Base-by-base conservation (phyloP, 1,284 basidiomycete genomes). In the Rhizopogon hawkerae region DNA sequence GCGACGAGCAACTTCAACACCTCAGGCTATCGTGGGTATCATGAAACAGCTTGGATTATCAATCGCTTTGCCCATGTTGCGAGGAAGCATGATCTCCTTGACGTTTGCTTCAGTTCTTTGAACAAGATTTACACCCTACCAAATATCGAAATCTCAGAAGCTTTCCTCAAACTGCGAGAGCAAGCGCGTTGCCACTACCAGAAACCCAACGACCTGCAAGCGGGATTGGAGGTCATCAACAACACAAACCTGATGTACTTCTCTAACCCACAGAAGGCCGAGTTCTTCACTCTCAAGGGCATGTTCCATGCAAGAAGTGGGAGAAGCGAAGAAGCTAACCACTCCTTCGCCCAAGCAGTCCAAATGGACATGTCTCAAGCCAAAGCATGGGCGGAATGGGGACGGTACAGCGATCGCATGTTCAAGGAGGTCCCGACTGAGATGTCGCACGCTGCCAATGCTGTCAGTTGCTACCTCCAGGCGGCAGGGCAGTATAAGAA, bases 41-140 rank as follows among this genome's bases (percentile, higher is more conserved):
- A 99, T 64, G 96, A 98, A 75, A 98, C 94, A 0, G 96, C 96
- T 3, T 99, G 96, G 97, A 98, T 98, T 67, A 98, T 98, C 75
- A 99, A 99, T 67, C 86, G 96, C 7, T 98, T 99, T 64, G 97
- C 97, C n/a, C 96, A 98, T 65, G 93, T 98, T 48, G 95, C 97
- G 23, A 79, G 96, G 52, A 97, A 98, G 70, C 96, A 99, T 63
- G 90, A 95, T 55, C 77, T 99, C 8, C 78, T 94, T 46, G 95
- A 98, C 47, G 95, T 97, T 47, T 99, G 97, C 72, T 93, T 93
- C 70, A 90, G 79, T 11, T 89, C 90, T 1, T 76, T 99, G 58
- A 96, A 91, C 64, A 97, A 93, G 73, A 99, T 99, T 62, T 99
- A 99, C 70, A 96, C 92, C 0, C 72, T 99, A 34, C 97, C 97